These are phyloP conservation scores for Opeltia flavorubescens DNA, from an alignment of 495 filamentous ascomycete species.

Conservation along the genomic window DNA sequence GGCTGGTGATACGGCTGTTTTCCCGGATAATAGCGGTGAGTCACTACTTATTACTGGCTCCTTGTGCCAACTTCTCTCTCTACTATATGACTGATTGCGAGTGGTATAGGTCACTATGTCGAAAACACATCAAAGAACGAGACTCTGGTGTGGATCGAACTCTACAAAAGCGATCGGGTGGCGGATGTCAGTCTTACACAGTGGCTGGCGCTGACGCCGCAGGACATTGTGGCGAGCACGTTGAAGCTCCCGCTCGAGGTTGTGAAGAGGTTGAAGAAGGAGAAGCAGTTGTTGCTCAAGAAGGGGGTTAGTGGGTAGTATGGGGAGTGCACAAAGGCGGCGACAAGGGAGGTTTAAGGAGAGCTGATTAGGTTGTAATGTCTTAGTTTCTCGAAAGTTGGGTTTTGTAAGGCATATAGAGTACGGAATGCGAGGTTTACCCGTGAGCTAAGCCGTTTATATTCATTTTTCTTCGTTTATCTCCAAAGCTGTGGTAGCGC, in stretches of 20 bases:
- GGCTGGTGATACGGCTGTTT: constrained; percentile 49
- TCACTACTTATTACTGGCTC: not conserved
- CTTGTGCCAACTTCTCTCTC: constrained; percentile 7
- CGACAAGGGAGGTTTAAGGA: too few species aligned
- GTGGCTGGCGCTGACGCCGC: constrained; percentile 50
- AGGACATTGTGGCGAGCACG: constrained; percentile 41
- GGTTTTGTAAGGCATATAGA: too few species aligned
- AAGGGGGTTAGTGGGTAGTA: too few species aligned
- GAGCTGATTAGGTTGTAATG: too few species aligned
- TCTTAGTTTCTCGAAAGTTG: too few species aligned
- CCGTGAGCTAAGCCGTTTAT: too few species aligned
- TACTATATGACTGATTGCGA: too few species aligned
- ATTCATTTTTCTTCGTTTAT: too few species aligned
- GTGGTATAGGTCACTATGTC: constrained; percentile 38
- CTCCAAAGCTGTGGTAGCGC: too few species aligned
- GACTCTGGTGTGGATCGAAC: constrained; percentile 49
- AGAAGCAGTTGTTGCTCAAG: constrained; percentile 43
- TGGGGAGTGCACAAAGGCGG: too few species aligned
- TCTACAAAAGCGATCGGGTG: constrained; percentile 50
- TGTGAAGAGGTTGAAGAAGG: constrained; percentile 43
- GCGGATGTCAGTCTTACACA: constrained; percentile 48
- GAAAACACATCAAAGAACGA: constrained; percentile 48
- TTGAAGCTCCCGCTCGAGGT: constrained; percentile 43
- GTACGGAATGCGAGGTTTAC: too few species aligned
- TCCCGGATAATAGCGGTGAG: constrained; percentile 46